These are phyloP conservation scores for Phenoliferia sp. DNA, from an alignment of 1,284 basidiomycete species.

Conservation along the genomic window DNA sequence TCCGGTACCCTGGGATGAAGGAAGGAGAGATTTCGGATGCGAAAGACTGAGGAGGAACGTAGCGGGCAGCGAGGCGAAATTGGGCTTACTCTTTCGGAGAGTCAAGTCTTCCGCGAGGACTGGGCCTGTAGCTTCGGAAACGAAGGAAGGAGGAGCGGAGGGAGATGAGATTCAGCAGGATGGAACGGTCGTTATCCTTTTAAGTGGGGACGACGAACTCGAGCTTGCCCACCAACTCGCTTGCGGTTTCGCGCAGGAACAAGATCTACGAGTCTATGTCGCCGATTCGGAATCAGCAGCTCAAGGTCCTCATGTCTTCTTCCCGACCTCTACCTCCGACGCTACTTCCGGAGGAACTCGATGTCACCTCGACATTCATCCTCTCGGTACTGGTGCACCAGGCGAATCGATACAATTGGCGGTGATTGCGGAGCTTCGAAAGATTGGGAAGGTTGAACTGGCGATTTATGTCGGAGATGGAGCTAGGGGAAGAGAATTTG, in stretches of 20 bases:
- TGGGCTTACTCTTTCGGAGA: slow-evolving; percentile 1
- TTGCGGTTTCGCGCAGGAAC: slow-evolving; percentile 22
- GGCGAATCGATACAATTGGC: slow-evolving; percentile 17
- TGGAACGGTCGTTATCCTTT: slow-evolving; percentile 19
- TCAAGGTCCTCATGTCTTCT: slow-evolving; percentile 1
- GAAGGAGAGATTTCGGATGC: slow-evolving; percentile 3
- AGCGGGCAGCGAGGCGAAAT: slow-evolving; percentile 1
- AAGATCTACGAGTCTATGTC: slow-evolving; percentile 21
- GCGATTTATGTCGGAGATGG: slow-evolving; percentile 23
- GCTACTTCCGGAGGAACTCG: neutral
- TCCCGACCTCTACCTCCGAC: neutral
- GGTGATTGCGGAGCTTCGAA: slow-evolving; percentile 19
- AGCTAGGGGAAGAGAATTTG: slow-evolving; percentile 20
- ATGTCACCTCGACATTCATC: slow-evolving; percentile 26
- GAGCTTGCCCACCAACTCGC: slow-evolving; percentile 21
- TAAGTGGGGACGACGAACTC: slow-evolving; percentile 21
- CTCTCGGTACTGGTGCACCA: slow-evolving; percentile 2
- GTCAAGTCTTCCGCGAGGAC: neutral
- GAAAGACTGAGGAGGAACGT: slow-evolving; percentile 4
- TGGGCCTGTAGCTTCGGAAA: neutral
- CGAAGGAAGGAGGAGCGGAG: neutral
- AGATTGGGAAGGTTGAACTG: slow-evolving; percentile 3
- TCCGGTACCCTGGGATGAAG: slow-evolving; percentile 11
- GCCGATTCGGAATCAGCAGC: slow-evolving; percentile 13
- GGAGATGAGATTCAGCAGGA: neutral